These are phyloP conservation scores for Moniliophthora roreri DNA, from an alignment of 1,284 basidiomycete species.

Conservation along the genomic window DNA sequence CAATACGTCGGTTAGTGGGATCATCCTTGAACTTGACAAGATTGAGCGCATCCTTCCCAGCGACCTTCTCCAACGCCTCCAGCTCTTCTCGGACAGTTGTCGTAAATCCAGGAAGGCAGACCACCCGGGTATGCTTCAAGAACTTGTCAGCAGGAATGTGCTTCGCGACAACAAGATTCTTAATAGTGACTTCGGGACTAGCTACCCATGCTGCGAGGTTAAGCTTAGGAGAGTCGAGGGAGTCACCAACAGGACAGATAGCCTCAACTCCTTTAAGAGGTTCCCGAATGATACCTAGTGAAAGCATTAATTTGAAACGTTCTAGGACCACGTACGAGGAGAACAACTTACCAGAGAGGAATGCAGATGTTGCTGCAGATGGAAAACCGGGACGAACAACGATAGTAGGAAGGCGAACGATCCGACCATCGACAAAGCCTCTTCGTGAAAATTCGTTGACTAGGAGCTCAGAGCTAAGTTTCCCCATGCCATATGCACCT, in stretches of 20 bases:
- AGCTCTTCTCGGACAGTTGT: slow-evolving; percentile 46
- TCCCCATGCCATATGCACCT: slow-evolving; percentile 58
- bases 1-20: slow-evolving; percentile 38
- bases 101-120: slow-evolving; percentile 51
- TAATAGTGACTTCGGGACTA: slow-evolving; percentile 50
- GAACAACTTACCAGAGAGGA: slow-evolving; percentile 53
- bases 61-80: slow-evolving; percentile 40
- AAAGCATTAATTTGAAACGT: background rate
- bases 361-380: slow-evolving; percentile 56
- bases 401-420: slow-evolving; percentile 63
- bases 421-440: slow-evolving; percentile 60
- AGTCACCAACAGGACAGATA: slow-evolving; percentile 54
- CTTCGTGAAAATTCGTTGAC: slow-evolving; percentile 67
- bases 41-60: slow-evolving; percentile 35
- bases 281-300: slow-evolving; percentile 57
- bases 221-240: slow-evolving; percentile 40
- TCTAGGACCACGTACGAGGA: background rate
- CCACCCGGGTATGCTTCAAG: slow-evolving; percentile 48
- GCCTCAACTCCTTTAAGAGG: slow-evolving; percentile 53
- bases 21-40: slow-evolving; percentile 45
- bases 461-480: slow-evolving; percentile 59
- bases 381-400: slow-evolving; percentile 59
- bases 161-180: slow-evolving; percentile 55
- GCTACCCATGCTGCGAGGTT: slow-evolving; percentile 55
- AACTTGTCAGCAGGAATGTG: slow-evolving; percentile 48